Conservation (phyloP, 441 rosid genomes). For the Pelargonium cotyledonis region DNA sequence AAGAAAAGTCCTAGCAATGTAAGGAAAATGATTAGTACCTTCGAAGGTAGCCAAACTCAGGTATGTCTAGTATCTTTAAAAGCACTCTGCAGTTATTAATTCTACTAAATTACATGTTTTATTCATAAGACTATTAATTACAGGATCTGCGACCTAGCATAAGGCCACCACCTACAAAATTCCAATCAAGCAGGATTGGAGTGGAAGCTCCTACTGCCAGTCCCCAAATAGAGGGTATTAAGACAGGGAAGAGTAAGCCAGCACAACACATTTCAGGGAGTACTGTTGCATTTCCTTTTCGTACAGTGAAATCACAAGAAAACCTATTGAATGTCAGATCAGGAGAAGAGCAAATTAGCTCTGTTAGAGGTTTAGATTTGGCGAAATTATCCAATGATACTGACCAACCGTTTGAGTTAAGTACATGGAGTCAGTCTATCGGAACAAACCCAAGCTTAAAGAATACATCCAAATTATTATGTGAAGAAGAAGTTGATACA, state of each 20-base stretch:
- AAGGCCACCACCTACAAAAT: conserved; percentile 30
- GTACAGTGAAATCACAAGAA: conserved; percentile 13
- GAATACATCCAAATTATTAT: conserved; percentile 18
- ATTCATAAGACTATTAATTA: conserved; percentile 8
- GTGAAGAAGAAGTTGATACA: conserved; percentile 19
- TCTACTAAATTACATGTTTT: conserved; percentile 1
- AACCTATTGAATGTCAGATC: conserved; percentile 4
- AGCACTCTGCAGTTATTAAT: conserved; percentile 2
- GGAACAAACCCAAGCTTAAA: conserved; percentile 20
- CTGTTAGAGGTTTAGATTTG: conserved; percentile 9
- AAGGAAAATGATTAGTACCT: conserved; percentile 67
- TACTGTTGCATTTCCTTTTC: too few relatives aligned
- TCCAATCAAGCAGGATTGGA: conserved; percentile 25
- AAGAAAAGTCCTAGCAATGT: conserved; percentile 51
- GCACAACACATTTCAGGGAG: conserved; percentile 13
- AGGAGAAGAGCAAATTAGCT: conserved; percentile 18
- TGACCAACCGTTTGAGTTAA: conserved; percentile 13
- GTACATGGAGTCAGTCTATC: conserved; percentile 8
- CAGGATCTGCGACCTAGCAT: conserved; percentile 39
- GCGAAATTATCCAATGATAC: conserved; percentile 19
- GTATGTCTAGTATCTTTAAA: conserved; percentile 27
- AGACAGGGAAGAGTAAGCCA: conserved; percentile 14
- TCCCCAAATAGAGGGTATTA: conserved; percentile 16
- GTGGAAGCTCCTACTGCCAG: conserved; percentile 23
- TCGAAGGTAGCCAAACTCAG: conserved; percentile 60